These are phyloP conservation scores for Capsella rubella DNA, from an alignment of 441 rosid genomes.

Conservation along the genomic window DNA sequence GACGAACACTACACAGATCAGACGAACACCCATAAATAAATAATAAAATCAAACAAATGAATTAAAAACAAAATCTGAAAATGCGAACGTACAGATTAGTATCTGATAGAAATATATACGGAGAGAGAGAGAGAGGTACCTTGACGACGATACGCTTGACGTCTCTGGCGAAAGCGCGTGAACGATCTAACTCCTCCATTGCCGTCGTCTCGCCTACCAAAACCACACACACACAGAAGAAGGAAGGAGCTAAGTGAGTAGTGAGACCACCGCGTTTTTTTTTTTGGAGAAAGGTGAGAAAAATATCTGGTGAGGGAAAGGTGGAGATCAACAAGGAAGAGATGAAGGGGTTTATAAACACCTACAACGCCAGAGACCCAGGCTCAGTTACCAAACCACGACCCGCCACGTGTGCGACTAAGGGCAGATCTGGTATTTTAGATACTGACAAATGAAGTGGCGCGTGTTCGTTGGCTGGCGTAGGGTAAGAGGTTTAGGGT, in stretches of 20 bases:
- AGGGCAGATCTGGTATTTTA: slow-evolving; percentile 27
- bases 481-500: background rate
- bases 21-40: slow-evolving; percentile 18
- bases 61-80: slow-evolving; percentile 30
- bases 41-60: background rate
- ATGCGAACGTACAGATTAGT: slow-evolving; percentile 16
- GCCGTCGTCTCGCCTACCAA: slow-evolving; percentile 8
- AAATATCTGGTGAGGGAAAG: slow-evolving; percentile 36
- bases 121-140: slow-evolving; percentile 47
- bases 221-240: background rate
- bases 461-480: background rate
- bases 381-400: slow-evolving; percentile 29
- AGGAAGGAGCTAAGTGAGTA: slow-evolving; percentile 35
- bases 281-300: background rate
- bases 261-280: slow-evolving; percentile 9
- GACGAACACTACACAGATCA: slow-evolving; percentile 38
- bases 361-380: slow-evolving; percentile 28
- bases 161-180: slow-evolving; percentile 85
- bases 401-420: slow-evolving; percentile 27
- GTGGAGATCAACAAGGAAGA: slow-evolving; percentile 39
- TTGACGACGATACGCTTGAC: slow-evolving; percentile 94
- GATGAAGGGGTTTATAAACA: slow-evolving; percentile 43
- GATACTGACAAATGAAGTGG: background rate
- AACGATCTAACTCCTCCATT: slow-evolving; percentile 60
- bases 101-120: background rate